phyloP scores from a whole-genome alignment of 2,329 filamentous ascomycete species.

The Penicillium sp. region DNA sequence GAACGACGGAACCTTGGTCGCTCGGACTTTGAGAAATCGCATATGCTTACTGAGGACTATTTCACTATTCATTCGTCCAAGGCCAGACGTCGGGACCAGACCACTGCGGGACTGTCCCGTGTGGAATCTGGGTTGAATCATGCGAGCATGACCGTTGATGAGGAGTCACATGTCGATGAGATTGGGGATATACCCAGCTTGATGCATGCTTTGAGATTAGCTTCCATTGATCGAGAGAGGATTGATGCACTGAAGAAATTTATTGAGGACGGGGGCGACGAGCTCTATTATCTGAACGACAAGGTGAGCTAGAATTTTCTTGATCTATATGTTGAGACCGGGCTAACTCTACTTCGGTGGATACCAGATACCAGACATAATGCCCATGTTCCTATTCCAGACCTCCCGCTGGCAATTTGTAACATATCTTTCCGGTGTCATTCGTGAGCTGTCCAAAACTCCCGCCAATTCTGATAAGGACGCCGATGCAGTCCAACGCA shows the following conservation, averaged over 20 bases:
- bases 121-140: conserved; percentile 32
- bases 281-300: conserved; percentile 71
- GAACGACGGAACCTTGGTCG: conserved; percentile 28
- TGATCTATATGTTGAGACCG: background rate
- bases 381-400: conserved; percentile 86
- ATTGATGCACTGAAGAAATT: conserved; percentile 80
- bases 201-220: conserved; percentile 63
- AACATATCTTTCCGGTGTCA: conserved; percentile 63
- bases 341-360: background rate
- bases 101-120: conserved; percentile 34
- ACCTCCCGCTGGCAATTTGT: conserved; percentile 77
- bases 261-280: conserved; percentile 70
- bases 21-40: conserved; percentile 46
- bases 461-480: conserved; percentile 45
- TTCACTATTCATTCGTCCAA: conserved; percentile 69
- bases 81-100: conserved; percentile 43
- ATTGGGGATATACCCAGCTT: conserved; percentile 66
- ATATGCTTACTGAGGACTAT: conserved; percentile 73
- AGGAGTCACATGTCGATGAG: conserved; percentile 50
- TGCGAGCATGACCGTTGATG: conserved; percentile 45
- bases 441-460: conserved; percentile 54
- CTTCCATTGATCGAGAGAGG: conserved; percentile 87
- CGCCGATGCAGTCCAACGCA: conserved; percentile 44
- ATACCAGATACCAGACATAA: conserved; percentile 71
- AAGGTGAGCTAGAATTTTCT: conserved; percentile 41